Conservation (phyloP, 768 basidiomycete genomes). For the Mrakia gelida region DNA sequence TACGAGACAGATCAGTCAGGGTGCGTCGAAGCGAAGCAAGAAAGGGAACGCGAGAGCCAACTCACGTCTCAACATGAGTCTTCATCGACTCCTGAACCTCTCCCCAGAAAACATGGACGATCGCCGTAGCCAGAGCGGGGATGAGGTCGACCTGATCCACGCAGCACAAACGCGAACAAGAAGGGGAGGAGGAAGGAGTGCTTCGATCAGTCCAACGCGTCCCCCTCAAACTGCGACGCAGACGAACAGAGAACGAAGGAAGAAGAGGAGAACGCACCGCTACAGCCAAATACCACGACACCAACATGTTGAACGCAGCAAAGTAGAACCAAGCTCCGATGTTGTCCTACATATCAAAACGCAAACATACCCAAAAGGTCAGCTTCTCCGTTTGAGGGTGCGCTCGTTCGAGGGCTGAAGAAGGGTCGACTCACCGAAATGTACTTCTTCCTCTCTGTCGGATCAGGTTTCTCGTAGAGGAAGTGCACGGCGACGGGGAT, state of each 20-base stretch:
- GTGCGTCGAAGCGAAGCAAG: background rate
- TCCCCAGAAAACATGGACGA: conserved; percentile 55
- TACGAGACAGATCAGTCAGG: background rate
- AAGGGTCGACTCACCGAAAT: background rate
- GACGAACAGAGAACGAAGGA: background rate
- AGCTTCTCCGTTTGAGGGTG: background rate
- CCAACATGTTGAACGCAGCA: conserved; percentile 69
- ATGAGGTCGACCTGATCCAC: conserved; percentile 34
- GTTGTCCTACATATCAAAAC: conserved; percentile 14
- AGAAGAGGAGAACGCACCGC: conserved; percentile 39
- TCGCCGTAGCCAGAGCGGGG: conserved; percentile 2
- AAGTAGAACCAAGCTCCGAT: conserved; percentile 67
- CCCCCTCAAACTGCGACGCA: background rate
- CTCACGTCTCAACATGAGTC: conserved; percentile 58
- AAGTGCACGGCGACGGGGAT: conserved; percentile 64
- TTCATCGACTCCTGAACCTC: conserved; percentile 68
- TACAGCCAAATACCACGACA: conserved; percentile 75
- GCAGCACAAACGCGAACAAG: background rate
- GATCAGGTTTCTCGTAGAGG: conserved; percentile 55
- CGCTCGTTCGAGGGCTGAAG: too few relatives aligned
- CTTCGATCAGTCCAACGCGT: background rate
- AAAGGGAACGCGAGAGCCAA: background rate
- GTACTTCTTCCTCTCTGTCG: conserved; percentile 60
- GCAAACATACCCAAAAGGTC: background rate
- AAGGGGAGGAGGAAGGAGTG: background rate